Percentiles rank a stretch among this genome's conserved stretches.
These are phyloP conservation scores for Paragyromitra xinjiangensis DNA, from an alignment of 495 filamentous ascomycete genomes.

Conservation along the genomic window DNA sequence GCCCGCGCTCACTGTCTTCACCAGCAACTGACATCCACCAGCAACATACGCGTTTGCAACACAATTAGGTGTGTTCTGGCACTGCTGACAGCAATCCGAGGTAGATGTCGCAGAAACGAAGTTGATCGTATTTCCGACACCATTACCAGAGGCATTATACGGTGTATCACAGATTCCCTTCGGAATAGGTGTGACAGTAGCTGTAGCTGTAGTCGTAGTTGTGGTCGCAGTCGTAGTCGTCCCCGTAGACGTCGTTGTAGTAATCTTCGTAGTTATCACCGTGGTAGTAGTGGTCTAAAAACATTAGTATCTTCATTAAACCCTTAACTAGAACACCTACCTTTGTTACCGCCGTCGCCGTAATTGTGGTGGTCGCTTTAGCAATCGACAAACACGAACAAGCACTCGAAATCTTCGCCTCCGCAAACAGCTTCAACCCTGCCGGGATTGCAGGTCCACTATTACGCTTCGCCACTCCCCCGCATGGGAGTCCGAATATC, in stretches of 20 bases:
- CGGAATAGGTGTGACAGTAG: not conserved
- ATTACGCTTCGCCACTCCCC: not conserved
- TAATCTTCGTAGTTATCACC: no score
- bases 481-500: not conserved
- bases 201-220: not conserved
- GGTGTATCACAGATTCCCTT: not conserved
- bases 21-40: not conserved
- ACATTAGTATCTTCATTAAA: no score
- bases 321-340: no score
- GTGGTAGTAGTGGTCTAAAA: no score
- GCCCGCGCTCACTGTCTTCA: rapidly evolving
- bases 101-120: not conserved
- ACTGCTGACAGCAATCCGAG: not conserved
- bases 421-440: not conserved
- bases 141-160: not conserved
- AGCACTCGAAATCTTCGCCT: not conserved
- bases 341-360: not conserved
- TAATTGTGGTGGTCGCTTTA: not conserved
- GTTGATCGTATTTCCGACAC: not conserved
- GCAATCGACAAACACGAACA: not conserved
- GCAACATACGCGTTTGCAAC: not conserved
- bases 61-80: not conserved
- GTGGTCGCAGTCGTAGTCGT: not conserved
- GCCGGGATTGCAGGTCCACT: no score
- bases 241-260: not conserved